Base-by-base conservation (phyloP, 345 rosid genomes). In the Populus tremula region DNA sequence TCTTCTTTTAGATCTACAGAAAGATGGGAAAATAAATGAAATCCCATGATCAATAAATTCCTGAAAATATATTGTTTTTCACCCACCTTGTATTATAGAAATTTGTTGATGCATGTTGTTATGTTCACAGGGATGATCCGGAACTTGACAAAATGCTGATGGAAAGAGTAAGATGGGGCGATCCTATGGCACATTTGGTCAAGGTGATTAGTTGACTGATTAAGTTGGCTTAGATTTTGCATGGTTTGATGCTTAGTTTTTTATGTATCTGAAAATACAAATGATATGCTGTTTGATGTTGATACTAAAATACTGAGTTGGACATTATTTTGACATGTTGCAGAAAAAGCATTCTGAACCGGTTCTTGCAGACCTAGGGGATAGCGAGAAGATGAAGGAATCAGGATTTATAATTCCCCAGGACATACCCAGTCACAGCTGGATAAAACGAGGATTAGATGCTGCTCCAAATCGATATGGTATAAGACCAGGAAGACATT, bases 121-220 rank as follows among this genome's bases (percentile, higher is more conserved):
- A 23, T 64, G 11, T 71, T 39, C 77, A 80, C 89, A 93, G 98
- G 83, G 98, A 93, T 80, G 99, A 96, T 83, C 95, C 97, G 0
- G 94, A 93, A 81, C 97, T 96, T n/a, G 96, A 96, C 73, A 83
- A 76, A 61, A 86, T 90, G 89, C 77, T 92, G 83, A 96, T 86
- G 87, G 92, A 93, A 2, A 87, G 90, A 83, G 62, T 87, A 61
- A 85, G 99, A 83, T 96, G 90, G 90, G 98, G 97, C 73, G 99
- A 96, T 86, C 96, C 97, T 35, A 93, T 96, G 98, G 98, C 94
- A 25, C 97, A 96, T 85, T 83, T 93, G 87, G 97, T 96, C 65
- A 92, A 92, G 98, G 99, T 91, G 86, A 71, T 75, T 36, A 31
- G 76, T 70, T 21, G 33, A 69, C 45, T 62, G 18, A 50, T 35